These are phyloP conservation scores for Stephania japonica DNA, from an alignment of 164 flowering plant species.

Conservation along the genomic window DNA sequence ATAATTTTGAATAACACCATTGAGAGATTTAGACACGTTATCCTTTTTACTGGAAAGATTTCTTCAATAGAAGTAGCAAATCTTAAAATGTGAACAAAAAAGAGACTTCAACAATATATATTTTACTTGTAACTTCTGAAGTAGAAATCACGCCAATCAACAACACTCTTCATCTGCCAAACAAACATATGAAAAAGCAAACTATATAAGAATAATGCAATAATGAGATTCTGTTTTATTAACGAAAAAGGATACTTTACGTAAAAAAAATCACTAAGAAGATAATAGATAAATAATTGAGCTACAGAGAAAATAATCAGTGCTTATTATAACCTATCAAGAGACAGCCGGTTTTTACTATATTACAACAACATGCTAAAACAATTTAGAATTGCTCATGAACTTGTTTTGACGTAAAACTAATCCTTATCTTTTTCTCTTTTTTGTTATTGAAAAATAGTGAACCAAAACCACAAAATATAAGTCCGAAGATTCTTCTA, in stretches of 20 bases:
- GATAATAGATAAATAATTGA: neutral
- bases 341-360: neutral
- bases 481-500: no score
- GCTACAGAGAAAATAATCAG: neutral
- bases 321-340: neutral
- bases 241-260: neutral
- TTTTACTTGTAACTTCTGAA: conserved; percentile 60
- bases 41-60: neutral
- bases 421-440: no score
- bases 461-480: no score
- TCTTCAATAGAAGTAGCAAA: neutral
- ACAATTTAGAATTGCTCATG: neutral
- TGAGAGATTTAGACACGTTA: neutral
- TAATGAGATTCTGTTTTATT: neutral
- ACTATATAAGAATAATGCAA: neutral
- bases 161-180: conserved; percentile 69
- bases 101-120: neutral
- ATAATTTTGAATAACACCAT: neutral
- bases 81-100: neutral
- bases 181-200: conserved; percentile 10
- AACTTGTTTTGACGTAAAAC: neutral
- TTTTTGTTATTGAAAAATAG: no score
- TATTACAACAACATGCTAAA: neutral
- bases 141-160: conserved; percentile 94
- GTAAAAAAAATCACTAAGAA: neutral